Evolutionary conservation across 1,284 basidiomycete species (phyloP).

Genomic region (Marasmius sp.): DNA sequence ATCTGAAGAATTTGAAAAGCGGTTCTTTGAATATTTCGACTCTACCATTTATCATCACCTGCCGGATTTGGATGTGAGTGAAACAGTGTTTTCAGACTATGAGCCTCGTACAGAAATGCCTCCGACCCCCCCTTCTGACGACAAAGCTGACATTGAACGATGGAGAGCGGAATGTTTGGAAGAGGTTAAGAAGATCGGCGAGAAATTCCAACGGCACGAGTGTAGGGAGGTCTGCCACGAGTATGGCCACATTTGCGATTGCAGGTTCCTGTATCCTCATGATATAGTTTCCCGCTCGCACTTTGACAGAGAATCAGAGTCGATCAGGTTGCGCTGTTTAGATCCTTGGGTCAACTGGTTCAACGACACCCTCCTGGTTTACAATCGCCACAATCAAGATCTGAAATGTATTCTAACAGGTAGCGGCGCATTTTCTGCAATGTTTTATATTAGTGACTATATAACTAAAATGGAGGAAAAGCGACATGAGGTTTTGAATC

Average conservation of each 20-base stretch:
- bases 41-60: conserved; percentile 4
- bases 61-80: background rate
- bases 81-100: background rate
- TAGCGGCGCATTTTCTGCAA: conserved; percentile 24
- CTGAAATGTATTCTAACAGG: conserved; percentile 27
- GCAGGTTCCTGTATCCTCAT: conserved; percentile 19
- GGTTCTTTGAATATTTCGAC: conserved; percentile 9
- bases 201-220: conserved; percentile 17
- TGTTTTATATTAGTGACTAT: conserved; percentile 32
- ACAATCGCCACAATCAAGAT: conserved; percentile 29
- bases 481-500: conserved; percentile 10
- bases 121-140: background rate
- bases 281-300: conserved; percentile 7
- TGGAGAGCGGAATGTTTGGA: background rate
- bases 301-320: conserved; percentile 22
- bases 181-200: conserved; percentile 4
- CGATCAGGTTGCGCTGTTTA: conserved; percentile 19
- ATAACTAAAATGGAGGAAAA: conserved; percentile 27
- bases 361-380: conserved; percentile 20
- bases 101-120: background rate
- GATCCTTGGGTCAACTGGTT: conserved; percentile 26
- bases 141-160: background rate
- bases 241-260: conserved; percentile 17
- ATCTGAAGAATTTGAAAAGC: conserved; percentile 6
- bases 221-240: conserved; percentile 22